phyloP scores from a whole-genome alignment of 345 rosid species.

The Carallia pectinifolia region DNA sequence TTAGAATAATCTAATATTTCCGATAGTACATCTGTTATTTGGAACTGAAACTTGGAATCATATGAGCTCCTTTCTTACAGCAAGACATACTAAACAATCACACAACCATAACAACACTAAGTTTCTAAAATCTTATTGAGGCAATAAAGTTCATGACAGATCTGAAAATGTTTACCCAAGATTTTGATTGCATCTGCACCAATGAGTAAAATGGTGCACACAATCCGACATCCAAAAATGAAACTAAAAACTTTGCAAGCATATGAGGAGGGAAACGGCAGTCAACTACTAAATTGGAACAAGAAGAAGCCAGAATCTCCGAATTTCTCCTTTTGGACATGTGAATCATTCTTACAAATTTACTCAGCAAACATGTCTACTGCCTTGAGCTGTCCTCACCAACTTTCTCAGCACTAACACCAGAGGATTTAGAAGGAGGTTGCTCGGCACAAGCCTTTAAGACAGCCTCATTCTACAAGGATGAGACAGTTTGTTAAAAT shows the following conservation, averaged over 20 bases:
- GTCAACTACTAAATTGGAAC: not conserved
- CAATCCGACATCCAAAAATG: not conserved
- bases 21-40: not conserved
- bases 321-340: not conserved
- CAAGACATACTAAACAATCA: too few relatives aligned
- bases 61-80: not conserved
- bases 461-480: conserved; percentile 2
- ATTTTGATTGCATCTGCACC: not conserved
- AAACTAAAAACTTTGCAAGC: not conserved
- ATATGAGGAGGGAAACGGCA: not conserved
- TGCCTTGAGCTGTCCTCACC: not conserved
- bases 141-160: not conserved
- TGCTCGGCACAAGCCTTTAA: conserved; percentile 2
- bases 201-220: not conserved
- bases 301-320: not conserved
- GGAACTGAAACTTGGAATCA: not conserved
- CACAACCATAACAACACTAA: too few relatives aligned
- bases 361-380: not conserved
- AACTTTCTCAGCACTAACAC: not conserved
- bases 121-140: too few relatives aligned
- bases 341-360: too few relatives aligned
- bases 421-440: not conserved
- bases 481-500: not conserved
- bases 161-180: not conserved
- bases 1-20: not conserved